Evolutionary conservation across 2,329 filamentous ascomycete species (phyloP), one percentile per base, ranked within the genome.

Genomic region (Colletotrichum lini): DNA sequence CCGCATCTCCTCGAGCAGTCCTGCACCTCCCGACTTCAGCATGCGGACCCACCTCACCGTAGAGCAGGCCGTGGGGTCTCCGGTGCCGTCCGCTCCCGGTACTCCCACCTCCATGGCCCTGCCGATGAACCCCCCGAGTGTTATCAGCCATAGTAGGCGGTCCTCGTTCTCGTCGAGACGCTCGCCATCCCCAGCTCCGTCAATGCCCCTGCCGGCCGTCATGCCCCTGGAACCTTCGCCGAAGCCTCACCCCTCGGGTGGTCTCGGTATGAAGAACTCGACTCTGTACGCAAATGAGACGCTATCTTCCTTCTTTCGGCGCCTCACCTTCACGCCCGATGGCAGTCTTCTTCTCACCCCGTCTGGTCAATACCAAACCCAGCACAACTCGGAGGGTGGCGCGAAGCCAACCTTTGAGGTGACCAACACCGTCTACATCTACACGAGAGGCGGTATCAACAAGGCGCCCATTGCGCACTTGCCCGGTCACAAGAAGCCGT

Each of bases 391-490:
- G 2, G 84, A 91, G 26, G 89, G 89, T 59, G 93, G 95, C 73
- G 83, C 86, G 2, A 97, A 95, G 80, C 88, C 90, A 0, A 88
- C 88, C 0, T 96, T 96, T 76, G 96, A 99, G 75, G 89, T 98
- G 62, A 95, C 93, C 76, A 99, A 99, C 79, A 99, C 96, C 0
- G 97, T 99, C 26, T 99, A 99, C 82, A 96, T 99, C 65, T 99
- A 99, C 81, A 98, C 96, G 0, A 89, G 96, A 76, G 96, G 95
- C 40, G 96, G 96, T 30, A 94, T 99, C 78, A 98, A 98, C 83
- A 98, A 97, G 80, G 95, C 96, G 1, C 96, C 96, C 2, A 93
- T 98, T 68, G 95, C 96, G 8, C 96, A 98, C 82, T 87, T 99
- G 8, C 96, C 96, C 0, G 96, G 96, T 2, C 96, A 98, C 82